These are phyloP conservation scores for Kodamaea plutei DNA, from an alignment of 1,139 yeast genomes.

Conservation along the genomic window DNA sequence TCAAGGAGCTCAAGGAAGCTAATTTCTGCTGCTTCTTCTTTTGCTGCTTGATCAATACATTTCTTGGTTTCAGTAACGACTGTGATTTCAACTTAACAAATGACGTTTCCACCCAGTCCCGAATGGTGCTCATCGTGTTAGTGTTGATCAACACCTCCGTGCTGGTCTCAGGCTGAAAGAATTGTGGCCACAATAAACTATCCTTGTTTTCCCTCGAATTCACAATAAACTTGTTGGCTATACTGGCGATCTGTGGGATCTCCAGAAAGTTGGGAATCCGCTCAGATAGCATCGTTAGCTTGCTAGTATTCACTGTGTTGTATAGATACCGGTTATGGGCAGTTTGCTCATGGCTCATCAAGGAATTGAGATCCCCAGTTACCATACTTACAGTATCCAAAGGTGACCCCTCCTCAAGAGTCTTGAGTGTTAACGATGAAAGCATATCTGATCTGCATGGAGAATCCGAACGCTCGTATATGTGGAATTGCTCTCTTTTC, in stretches of 20 bases:
- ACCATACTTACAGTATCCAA: no score
- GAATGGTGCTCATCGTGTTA: slow-evolving; percentile 20
- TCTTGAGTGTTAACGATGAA: no score
- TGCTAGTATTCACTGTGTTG: no score
- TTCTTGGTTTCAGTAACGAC: slow-evolving; percentile 29
- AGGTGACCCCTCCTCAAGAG: no score
- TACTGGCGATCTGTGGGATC: slow-evolving; percentile 18
- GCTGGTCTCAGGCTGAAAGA: slow-evolving; percentile 38
- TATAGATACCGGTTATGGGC: no score
- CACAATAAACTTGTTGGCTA: slow-evolving; percentile 18
- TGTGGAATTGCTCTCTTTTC: slow-evolving; percentile 15
- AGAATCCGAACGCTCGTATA: no score
- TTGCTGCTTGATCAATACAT: slow-evolving; percentile 20
- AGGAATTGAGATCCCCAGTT: no score
- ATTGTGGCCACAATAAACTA: slow-evolving; percentile 36
- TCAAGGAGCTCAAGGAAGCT: slow-evolving; percentile 13
- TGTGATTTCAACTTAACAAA: slow-evolving; percentile 39
- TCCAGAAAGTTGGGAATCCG: slow-evolving; percentile 13
- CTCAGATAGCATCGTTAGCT: slow-evolving; percentile 7
- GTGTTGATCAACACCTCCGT: slow-evolving; percentile 34
- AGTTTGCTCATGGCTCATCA: no score
- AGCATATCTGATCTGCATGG: no score
- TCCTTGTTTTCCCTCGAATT: slow-evolving; percentile 3
- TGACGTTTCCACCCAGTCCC: slow-evolving; percentile 48
- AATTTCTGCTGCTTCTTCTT: slow-evolving; percentile 15